Evolutionary conservation across 202 grass and related monocot genomes (phyloP).

Genomic region (Digitaria exilis): DNA sequence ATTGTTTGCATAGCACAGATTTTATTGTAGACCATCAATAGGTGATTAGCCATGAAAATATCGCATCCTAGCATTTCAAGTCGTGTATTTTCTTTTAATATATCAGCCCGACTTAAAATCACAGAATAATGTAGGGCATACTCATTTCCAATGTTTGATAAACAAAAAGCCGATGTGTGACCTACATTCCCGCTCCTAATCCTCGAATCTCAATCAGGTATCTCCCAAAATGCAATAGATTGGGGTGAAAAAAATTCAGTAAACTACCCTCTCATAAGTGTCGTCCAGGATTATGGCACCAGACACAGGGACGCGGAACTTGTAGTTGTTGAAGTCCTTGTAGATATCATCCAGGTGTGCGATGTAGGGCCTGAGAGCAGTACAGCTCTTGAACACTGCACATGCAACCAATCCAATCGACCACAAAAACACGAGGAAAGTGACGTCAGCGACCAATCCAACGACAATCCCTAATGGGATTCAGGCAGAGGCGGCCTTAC

Average conservation of each 20-base stretch:
- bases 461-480: not conserved
- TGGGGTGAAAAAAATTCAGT: not conserved
- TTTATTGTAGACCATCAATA: not conserved
- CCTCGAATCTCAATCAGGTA: not conserved
- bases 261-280: constrained; percentile 74
- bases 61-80: not conserved
- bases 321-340: constrained; percentile 96
- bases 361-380: constrained; percentile 87
- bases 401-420: constrained; percentile 15
- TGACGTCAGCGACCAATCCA: constrained; percentile 21
- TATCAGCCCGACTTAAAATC: not conserved
- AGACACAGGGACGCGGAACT: constrained; percentile 80
- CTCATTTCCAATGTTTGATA: not conserved
- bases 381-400: constrained; percentile 95
- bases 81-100: not conserved
- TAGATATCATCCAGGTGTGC: constrained; percentile 91
- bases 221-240: too few species aligned
- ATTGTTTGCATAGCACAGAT: not conserved
- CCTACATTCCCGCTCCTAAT: constrained; percentile 5
- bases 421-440: not conserved
- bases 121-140: not conserved
- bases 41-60: not conserved
- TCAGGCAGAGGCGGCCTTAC: constrained; percentile 30
- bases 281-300: constrained; percentile 97
- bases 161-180: not conserved